Conservation (phyloP, 148 eudicot genomes). For the Silene conica region DNA sequence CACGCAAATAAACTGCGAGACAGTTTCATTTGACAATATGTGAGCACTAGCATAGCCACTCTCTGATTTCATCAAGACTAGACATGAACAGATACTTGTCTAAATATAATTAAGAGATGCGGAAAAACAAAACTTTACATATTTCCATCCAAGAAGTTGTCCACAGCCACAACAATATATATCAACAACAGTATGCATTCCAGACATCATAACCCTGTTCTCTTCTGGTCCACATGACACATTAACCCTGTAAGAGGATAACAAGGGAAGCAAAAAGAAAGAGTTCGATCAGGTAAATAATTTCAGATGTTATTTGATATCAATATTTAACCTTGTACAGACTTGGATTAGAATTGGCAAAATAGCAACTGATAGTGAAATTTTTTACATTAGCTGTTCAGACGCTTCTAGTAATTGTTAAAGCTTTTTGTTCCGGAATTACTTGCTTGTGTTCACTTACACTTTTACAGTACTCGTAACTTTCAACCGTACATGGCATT, state of each 20-base stretch:
- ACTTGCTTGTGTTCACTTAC: neutral
- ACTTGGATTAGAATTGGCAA: neutral
- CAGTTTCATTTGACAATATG: neutral
- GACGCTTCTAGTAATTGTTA: neutral
- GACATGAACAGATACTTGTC: neutral
- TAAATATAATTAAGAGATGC: neutral
- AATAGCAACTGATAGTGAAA: neutral
- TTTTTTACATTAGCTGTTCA: neutral
- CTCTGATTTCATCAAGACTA: neutral
- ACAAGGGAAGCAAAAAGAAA: neutral
- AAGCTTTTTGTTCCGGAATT: neutral
- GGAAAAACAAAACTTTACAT: slow-evolving; percentile 37
- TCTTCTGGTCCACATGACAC: slow-evolving; percentile 45
- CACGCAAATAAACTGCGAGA: neutral
- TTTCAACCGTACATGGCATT: neutral
- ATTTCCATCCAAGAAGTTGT: slow-evolving; percentile 69
- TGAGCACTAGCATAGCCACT: neutral
- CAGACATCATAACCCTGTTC: slow-evolving; percentile 54
- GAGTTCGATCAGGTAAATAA: neutral
- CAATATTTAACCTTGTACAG: neutral
- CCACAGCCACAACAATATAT: slow-evolving; percentile 61
- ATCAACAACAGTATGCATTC: slow-evolving; percentile 59
- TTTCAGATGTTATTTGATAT: neutral
- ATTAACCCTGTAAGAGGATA: slow-evolving; percentile 38
- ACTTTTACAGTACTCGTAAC: neutral